Evolutionary conservation across 192 early-diverging fungal genomes (phyloP), one percentile per base, ranked within the genome.

Genomic region (Gorgonomyces haynaldii): DNA sequence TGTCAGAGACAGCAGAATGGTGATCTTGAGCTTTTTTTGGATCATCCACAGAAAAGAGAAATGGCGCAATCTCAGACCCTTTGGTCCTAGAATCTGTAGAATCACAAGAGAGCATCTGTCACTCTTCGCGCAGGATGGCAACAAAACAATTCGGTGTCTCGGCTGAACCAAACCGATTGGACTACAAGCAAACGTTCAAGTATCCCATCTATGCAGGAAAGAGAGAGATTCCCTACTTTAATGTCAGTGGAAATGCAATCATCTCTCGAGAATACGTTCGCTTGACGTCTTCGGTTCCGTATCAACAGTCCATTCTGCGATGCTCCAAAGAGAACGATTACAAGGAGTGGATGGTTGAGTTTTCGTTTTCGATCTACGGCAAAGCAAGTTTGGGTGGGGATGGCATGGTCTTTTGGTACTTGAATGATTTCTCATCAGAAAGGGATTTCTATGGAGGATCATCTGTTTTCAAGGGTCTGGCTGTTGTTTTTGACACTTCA

Each of bases 391-490:
- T 66, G 23, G 87, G 87, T 22, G 84, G 82, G 16, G 66, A 79
- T 22, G 87, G 87, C 0, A 43, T 90, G 3, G 87, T 82, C 20
- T 76, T 90, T 42, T 90, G 87, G 87, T 90, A 90, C 50, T 74
- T 82, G 0, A 62, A 79, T 37, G 78, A 61, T 16, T 42, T 20
- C 22, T 46, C 19, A 36, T 19, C 45, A 7, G 10, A 6, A 15
- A 1, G 3, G 5, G 50, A 51, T 15, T 47, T 47, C n/a, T 47
- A 47, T 21, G 48, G 44, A 4, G 22, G 25, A 20, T 29, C 48
- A 39, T 34, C 23, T 5, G 39, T 21, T 22, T 49, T 37, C 8
- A 5, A 1, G n/a, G 58, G 82, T 12, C 20, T 85, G 25, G 76
- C 67, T 10, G 37, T 88, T 28, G 69, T 79, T 42, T 70, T 87